A percentile compares a stretch with the other conserved stretches of the same genome.
phyloP scores from a whole-genome alignment of 371 early-diverging fungal species.

The Dentiscutata heterogama region DNA sequence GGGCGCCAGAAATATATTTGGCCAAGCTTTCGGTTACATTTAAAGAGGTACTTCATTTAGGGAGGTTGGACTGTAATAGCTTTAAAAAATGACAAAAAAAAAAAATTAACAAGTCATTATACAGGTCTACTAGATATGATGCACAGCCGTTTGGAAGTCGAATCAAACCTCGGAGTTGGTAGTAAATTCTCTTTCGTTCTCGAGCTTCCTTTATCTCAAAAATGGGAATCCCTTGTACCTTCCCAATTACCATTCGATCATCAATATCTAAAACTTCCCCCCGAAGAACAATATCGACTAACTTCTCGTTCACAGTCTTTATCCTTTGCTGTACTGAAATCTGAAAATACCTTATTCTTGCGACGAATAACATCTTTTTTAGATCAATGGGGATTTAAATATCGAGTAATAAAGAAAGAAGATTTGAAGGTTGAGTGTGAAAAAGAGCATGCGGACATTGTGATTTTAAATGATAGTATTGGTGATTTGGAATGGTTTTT shows the following conservation, averaged over 20 bases:
- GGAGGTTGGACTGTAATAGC: neutral
- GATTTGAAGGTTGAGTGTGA: neutral
- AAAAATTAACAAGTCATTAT: neutral
- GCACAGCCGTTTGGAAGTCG: conserved; percentile 6
- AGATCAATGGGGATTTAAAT: neutral
- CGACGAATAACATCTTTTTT: neutral
- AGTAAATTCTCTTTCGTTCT: conserved; percentile 6
- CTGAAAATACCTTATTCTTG: neutral
- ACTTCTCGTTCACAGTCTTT: neutral
- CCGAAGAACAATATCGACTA: neutral
- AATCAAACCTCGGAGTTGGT: neutral
- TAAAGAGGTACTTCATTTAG: too few relatives aligned
- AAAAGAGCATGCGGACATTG: neutral
- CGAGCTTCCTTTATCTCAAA: neutral
- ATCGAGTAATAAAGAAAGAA: neutral
- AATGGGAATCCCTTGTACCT: neutral
- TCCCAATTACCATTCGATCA: conserved; percentile 4
- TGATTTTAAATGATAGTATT: conserved; percentile 16
- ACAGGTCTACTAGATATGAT: conserved; percentile 11
- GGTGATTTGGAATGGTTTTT: conserved; percentile 7
- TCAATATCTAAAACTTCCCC: neutral
- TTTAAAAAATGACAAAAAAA: neutral
- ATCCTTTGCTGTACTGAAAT: neutral
- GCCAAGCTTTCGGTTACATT: too few relatives aligned
- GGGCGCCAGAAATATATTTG: too few relatives aligned